Evolutionary conservation across 805 yeast species (phyloP), one percentile per base, ranked within the genome.

Genomic region (Candida germanica): DNA sequence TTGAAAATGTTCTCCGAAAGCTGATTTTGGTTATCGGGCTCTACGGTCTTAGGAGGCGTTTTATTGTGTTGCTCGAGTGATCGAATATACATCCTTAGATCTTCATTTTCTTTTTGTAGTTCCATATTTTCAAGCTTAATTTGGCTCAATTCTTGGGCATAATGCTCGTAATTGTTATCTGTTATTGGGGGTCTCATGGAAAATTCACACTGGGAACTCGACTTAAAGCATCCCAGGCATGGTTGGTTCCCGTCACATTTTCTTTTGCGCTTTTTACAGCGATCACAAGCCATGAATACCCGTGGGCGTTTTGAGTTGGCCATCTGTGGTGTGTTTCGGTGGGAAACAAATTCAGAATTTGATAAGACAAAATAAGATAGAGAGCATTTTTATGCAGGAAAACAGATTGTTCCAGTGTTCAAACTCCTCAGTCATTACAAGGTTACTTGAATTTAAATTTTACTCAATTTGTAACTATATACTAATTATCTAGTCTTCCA

Each of bases 211-310:
- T 4, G n/a, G 26, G 26, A 18, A 18, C 15, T 26, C 6, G 31
- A 25, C 7, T 19, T 25, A 7, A 6, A 8, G 31, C 41, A 38
- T 12, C 18, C 20, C 17, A 17, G 16, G 16, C 41, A 38, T 13
- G 41, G 36, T 4, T 33, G 31, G 5, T 17, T n/a, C 3, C 44
- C 44, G 23, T 43, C 36, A 39, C 47, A 43, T 26, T 37, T 39
- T n/a, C 42, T 12, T 29, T 43, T 43, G 27, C 32, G 33, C 13
- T 13, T 28, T 38, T 37, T 43, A 21, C 47, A 43, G 17, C 47
- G 15, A 3, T 31, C 38, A 30, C 47, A 43, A 6, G 47, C 40
- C 7, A 27, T 12, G 3, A 17, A 22, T 16, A 28, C 36, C 23
- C 40, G n/a, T n/a, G n/a, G n/a, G n/a, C n/a, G n/a, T n/a, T n/a